Base-by-base conservation (phyloP, 192 early-diverging fungal genomes). In the Gaertneriomyces semiglobifer region DNA sequence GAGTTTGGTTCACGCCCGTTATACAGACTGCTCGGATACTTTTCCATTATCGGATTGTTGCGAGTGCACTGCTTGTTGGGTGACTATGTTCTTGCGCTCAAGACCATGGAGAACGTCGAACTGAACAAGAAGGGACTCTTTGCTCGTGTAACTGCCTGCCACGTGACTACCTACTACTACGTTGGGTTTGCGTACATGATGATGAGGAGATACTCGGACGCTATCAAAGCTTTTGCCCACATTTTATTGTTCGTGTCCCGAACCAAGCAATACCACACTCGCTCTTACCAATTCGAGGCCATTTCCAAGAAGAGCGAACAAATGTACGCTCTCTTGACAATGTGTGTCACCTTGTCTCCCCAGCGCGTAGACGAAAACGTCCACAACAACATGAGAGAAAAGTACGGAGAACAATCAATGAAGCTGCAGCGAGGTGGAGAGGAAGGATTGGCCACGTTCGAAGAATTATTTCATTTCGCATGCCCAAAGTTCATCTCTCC, bases 151-250 rank as follows among this genome's bases (percentile, higher is more conserved):
- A 94, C 92, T n/a, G 93, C 93, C 5, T 95, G 95, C 83, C 93
- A 98, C 70, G 92, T 98, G 41, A 94, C 93, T 16, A 92, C 93
- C 8, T 96, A 91, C 84, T 98, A 98, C 82, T 95, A 96, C 78
- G 91, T 95, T 42, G 95, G 93, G 46, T 96, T 98, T 73, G 86
- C 93, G 41, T 98, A 96, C 83, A 88, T 95, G 90, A 98, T 98
- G 95, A 92, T 96, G 92, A 82, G 93, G 52, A 83, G 95, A 66
- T 98, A 95, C 71, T 86, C 92, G 45, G 95, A 98, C 71, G 95
- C 95, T 55, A 92, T 94, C 79, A 90, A 88, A 71, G 86, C 90
- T 7, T 93, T 95, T 79, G 87, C 88, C 18, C 91, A 92, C 71
- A 90, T 98, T 69, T 82, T 95, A 59, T 84, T 88, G 16, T 95